phyloP scores from a whole-genome alignment of 495 filamentous ascomycete genomes.

The Penicillium silybi region DNA sequence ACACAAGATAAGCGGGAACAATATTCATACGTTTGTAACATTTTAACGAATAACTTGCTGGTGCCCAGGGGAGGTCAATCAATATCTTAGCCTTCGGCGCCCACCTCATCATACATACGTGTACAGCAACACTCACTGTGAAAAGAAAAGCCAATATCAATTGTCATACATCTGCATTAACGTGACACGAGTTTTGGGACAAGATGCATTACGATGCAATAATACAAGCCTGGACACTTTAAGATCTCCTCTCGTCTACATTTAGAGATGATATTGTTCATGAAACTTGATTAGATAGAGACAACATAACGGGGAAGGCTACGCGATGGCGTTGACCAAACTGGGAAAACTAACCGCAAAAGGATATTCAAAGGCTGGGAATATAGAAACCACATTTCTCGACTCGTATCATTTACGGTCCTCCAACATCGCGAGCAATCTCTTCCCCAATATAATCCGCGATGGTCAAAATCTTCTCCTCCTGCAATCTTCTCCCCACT shows the following conservation, averaged over 20 bases:
- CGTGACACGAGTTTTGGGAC: background rate
- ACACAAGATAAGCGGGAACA: background rate
- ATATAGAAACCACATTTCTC: no score
- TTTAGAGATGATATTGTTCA: no score
- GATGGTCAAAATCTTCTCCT: constrained; percentile 49
- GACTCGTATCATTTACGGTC: background rate
- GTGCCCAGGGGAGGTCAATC: background rate
- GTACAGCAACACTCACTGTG: background rate
- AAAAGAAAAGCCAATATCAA: background rate
- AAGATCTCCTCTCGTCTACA: no score
- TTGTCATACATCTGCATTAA: background rate
- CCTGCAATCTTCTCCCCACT: constrained; percentile 46
- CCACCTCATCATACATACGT: background rate
- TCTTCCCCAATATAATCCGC: constrained; percentile 34
- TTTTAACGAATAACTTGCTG: background rate
- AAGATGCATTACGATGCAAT: background rate
- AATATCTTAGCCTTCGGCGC: background rate
- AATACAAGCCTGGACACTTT: background rate
- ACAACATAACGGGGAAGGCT: no score
- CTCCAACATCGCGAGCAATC: constrained; percentile 8
- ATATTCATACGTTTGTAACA: background rate
- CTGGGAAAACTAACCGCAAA: no score
- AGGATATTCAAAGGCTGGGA: no score
- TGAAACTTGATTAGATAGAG: no score
- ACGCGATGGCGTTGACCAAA: no score